phyloP scores from a whole-genome alignment of 2,329 filamentous ascomycete genomes.

The Juglanconis oblonga region DNA sequence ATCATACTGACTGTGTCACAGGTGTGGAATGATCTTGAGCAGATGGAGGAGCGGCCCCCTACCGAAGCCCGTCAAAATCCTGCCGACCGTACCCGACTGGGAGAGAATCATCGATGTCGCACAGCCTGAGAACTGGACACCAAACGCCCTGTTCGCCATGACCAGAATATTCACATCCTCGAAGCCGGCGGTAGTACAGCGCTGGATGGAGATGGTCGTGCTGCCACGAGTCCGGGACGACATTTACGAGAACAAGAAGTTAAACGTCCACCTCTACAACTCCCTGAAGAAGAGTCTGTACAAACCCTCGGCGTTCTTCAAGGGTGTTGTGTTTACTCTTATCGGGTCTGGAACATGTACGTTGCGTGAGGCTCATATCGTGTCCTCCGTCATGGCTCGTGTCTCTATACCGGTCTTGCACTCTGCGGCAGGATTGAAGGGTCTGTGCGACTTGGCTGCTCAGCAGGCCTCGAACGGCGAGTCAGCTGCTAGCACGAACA shows the following conservation, averaged over 20 bases:
- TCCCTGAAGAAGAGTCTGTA: constrained; percentile 88
- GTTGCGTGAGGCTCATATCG: constrained; percentile 85
- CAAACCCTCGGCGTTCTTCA: constrained; percentile 95
- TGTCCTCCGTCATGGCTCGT: constrained; percentile 79
- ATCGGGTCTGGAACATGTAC: constrained; percentile 85
- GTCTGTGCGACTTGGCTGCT: constrained; percentile 89
- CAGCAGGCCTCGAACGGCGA: constrained; percentile 84
- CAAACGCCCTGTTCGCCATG: constrained; percentile 78
- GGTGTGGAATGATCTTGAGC: constrained; percentile 81
- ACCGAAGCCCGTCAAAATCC: constrained; percentile 95
- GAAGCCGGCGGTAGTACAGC: constrained; percentile 74
- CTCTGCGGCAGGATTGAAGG: constrained; percentile 86
- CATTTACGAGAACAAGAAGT: constrained; percentile 89
- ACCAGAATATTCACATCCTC: constrained; percentile 90
- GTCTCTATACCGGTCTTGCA: constrained; percentile 89
- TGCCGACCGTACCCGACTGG: constrained; percentile 90
- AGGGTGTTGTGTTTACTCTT: constrained; percentile 89
- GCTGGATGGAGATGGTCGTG: constrained; percentile 83
- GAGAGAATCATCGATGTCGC: constrained; percentile 83
- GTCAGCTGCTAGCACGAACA: constrained; percentile 86
- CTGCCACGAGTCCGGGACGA: constrained; percentile 90
- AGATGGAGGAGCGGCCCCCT: constrained; percentile 95
- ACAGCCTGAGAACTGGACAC: constrained; percentile 47
- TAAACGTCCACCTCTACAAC: constrained; percentile 95
- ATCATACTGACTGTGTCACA: constrained; percentile 30